phyloP scores from a whole-genome alignment of 2,329 filamentous ascomycete genomes.

The Xylariaceae sp. region DNA sequence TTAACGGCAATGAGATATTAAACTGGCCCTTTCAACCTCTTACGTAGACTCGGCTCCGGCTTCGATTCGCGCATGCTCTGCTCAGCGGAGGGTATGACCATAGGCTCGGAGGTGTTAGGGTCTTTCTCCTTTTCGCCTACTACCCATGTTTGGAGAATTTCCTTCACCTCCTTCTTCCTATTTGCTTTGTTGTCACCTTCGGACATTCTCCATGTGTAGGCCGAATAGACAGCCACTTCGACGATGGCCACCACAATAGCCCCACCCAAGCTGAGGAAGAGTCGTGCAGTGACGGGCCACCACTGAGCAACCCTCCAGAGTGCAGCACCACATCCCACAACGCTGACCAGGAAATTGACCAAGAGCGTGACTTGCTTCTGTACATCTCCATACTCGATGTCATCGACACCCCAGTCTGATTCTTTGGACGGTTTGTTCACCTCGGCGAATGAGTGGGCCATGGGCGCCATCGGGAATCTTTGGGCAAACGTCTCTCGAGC shows the following conservation, averaged over 20 bases:
- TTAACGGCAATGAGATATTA: not conserved
- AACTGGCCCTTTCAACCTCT: constrained; percentile 13
- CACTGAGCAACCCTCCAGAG: constrained; percentile 76
- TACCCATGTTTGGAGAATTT: constrained; percentile 72
- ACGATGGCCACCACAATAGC: constrained; percentile 69
- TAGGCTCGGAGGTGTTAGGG: constrained; percentile 19
- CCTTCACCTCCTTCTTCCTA: constrained; percentile 61
- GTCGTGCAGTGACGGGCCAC: constrained; percentile 68
- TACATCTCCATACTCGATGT: constrained; percentile 67
- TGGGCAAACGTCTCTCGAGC: constrained; percentile 58
- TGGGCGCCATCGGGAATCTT: constrained; percentile 52
- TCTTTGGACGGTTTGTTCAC: constrained; percentile 47
- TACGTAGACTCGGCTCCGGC: constrained; percentile 19
- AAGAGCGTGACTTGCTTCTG: constrained; percentile 82
- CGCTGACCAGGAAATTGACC: constrained; percentile 84
- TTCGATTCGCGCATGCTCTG: constrained; percentile 4
- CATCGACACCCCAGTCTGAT: constrained; percentile 55
- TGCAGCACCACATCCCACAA: constrained; percentile 73
- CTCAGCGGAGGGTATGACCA: not conserved
- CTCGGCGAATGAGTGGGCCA: constrained; percentile 55
- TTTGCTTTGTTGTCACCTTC: constrained; percentile 65
- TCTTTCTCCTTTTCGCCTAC: constrained; percentile 41
- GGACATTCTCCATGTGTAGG: constrained; percentile 69
- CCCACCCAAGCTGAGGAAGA: constrained; percentile 70
- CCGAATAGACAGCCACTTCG: constrained; percentile 74